Conservation (phyloP, 2,329 filamentous ascomycete species). For the Alternaria triticimaculans region DNA sequence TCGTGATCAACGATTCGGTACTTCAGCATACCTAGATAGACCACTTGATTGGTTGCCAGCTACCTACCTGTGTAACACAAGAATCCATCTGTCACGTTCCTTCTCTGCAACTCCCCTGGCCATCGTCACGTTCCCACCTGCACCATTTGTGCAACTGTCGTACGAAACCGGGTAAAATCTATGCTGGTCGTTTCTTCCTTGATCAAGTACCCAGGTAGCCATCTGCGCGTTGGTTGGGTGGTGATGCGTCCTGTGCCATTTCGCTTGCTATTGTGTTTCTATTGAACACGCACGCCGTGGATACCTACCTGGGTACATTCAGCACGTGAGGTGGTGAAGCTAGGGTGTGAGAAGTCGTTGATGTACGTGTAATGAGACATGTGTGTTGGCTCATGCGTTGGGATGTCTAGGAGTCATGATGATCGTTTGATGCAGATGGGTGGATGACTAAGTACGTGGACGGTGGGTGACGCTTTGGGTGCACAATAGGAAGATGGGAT, state of each 20-base stretch:
- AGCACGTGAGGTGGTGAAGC: background rate
- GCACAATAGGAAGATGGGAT: background rate
- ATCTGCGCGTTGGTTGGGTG: background rate
- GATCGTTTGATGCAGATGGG: background rate
- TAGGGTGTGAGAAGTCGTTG: background rate
- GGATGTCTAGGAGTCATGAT: background rate
- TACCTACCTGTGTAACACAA: background rate
- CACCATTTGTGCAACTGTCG: background rate
- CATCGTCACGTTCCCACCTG: background rate
- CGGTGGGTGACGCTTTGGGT: background rate
- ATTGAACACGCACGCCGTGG: background rate
- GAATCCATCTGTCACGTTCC: background rate
- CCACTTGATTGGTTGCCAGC: rapidly evolving
- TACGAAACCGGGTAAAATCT: background rate
- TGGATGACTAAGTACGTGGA: background rate
- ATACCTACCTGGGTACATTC: background rate
- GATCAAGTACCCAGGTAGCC: background rate
- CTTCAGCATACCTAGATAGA: background rate
- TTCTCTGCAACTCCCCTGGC: background rate
- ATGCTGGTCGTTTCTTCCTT: background rate
- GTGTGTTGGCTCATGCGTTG: background rate
- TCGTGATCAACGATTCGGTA: background rate
- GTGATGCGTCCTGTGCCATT: background rate
- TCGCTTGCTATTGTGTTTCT: background rate
- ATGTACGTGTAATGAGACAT: background rate